Evolutionary conservation across 2,329 filamentous ascomycete genomes (phyloP), one percentile per base, ranked within the genome.

Genomic region (Colletotrichum sublineola): DNA sequence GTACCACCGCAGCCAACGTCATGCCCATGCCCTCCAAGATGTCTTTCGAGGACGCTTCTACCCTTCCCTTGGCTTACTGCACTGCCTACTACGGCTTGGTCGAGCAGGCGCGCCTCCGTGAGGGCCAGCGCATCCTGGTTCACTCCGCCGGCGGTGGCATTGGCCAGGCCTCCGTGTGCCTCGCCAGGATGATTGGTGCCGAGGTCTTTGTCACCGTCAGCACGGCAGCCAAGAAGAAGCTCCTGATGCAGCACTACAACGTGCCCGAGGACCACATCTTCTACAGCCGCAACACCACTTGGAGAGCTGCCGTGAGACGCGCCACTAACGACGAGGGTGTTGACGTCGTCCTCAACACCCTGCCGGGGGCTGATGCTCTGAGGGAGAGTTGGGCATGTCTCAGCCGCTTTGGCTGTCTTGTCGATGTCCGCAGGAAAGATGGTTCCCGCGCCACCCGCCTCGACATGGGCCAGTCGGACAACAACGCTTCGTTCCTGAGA

Each of bases 401-500:
- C 24, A 82, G 82, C 56, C 79, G 78, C 20, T 85, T 84, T 74
- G 85, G 85, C 1, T 80, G 82, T 3, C 85, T 87, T 57, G 75
- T 88, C 5, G 85, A 88, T 66, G 81, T 87, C 42, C 81, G 83
- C 9, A 81, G 79, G 69, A 75, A 80, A 53, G 83, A 85, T 52
- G 78, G 82, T n/a, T 76, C 77, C 9, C 80, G 77, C 67, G 85
- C 83, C 65, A 82, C 80, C 1, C 78, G 82, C 1, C 77, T 89
- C 0, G 85, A 88, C 55, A 85, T 89, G 82, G 76, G 80, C n/a
- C 82, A 83, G n/a, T 84, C 86, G 58, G 83, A 85, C 48, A 81
- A 79, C 73, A 87, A 86, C 73, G 81, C 82, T 31, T 84, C 82
- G 53, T 86, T 86, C 74, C 80, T 82, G 72, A 83, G 85, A 0